Evolutionary conservation across 805 yeast genomes (phyloP).

Genomic region (Scheffersomyces amazonensis): DNA sequence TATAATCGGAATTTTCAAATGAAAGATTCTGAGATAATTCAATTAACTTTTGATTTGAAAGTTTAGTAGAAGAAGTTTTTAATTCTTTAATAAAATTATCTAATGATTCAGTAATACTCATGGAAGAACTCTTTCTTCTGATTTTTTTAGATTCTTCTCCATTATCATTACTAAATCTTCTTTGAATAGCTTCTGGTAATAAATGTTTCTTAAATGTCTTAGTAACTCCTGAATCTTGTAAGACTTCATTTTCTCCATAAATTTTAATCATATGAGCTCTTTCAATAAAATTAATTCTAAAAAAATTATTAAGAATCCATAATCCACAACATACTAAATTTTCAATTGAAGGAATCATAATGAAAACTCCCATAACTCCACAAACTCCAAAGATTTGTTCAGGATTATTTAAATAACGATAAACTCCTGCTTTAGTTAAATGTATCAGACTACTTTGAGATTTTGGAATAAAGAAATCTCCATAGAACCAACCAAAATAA

Average conservation of each 20-base stretch:
- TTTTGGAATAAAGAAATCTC: slow-evolving; percentile 73
- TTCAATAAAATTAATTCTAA: slow-evolving; percentile 71
- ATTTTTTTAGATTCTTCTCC: slow-evolving; percentile 11
- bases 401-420: slow-evolving; percentile 78
- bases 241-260: slow-evolving; percentile 63
- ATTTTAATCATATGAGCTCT: slow-evolving; percentile 73
- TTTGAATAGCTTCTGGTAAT: slow-evolving; percentile 36
- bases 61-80: slow-evolving; percentile 28
- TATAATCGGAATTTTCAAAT: slow-evolving; percentile 35
- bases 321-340: slow-evolving; percentile 48
- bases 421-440: slow-evolving; percentile 75
- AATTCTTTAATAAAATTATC: slow-evolving; percentile 45
- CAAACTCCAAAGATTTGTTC: slow-evolving; percentile 76
- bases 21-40: slow-evolving; percentile 39
- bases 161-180: slow-evolving; percentile 22
- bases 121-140: slow-evolving; percentile 27
- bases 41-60: slow-evolving; percentile 32
- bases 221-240: slow-evolving; percentile 51
- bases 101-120: slow-evolving; percentile 41
- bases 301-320: slow-evolving; percentile 65
- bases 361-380: slow-evolving; percentile 74
- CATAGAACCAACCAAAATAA: slow-evolving; percentile 87
- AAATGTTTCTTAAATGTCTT: slow-evolving; percentile 41
- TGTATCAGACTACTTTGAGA: slow-evolving; percentile 30
- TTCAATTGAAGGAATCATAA: slow-evolving; percentile 53